Base-by-base conservation (phyloP, 1,139 yeast species). In the Kodamaea plutei region DNA sequence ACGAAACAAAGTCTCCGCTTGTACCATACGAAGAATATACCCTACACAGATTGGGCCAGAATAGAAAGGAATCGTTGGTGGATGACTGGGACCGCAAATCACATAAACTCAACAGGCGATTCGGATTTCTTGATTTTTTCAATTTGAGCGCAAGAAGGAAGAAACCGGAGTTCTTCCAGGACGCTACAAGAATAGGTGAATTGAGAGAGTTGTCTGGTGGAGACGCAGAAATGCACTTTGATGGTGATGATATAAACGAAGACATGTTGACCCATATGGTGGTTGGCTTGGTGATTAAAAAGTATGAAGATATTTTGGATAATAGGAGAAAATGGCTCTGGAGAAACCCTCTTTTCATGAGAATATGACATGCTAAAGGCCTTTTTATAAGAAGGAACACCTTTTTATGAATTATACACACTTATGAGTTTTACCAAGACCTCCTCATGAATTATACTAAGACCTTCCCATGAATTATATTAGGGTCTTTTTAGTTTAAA, bases 1-100 rank as follows among this genome's bases (percentile, higher is more conserved):
- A 29, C 15, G 31, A 36, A 19, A 31, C 24, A 8, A 32, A 25
- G 15, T 17, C 15, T 13, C 19, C 18, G 11, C 19, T 27, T 17
- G 27, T 15, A 22, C 19, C 8, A 8, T 25, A 13, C 13, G 30
- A 29, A 18, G 22, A 21, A 11, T 36, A 26, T 17, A 31, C 35
- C 5, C 22, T 30, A 12, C 25, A 19, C 23, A 25, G 27, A 14
- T 15, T 36, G 16, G 31, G 25, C 5, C 25, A 34, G 9, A 21
- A 26, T 8, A 28, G 36, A 6, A 14, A 19, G 20, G 20, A 18
- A 14, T 34, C 39, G 10, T 20, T 36, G 15, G 29, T 34, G 6
- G 37, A 36, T 11, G 30, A 28, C 20, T 36, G 39, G 39, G 30
- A 25, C 13, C 28, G 28, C 11, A 30, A 10, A 10, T 16, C 31